These are phyloP conservation scores for Naganishia kalamii DNA, from an alignment of 768 basidiomycete species.

Conservation along the genomic window DNA sequence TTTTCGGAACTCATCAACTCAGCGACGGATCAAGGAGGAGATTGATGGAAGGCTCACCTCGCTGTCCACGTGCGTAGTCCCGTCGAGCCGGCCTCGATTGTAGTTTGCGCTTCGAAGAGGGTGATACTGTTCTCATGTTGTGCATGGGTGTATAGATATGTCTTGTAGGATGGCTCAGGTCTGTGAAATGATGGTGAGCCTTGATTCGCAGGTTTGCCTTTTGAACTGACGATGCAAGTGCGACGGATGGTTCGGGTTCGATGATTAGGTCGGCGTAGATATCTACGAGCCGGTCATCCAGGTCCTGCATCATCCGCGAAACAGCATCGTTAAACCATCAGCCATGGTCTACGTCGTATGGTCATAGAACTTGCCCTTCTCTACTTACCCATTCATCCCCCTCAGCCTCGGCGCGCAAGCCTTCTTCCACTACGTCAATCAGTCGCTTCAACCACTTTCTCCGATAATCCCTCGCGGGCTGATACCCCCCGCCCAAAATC, in stretches of 20 bases:
- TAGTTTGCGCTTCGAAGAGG: slow-evolving; percentile 42
- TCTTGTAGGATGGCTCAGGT: slow-evolving; percentile 36
- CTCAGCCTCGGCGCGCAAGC: slow-evolving; percentile 6
- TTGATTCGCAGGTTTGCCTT: not conserved
- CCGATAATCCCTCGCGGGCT: slow-evolving; percentile 21
- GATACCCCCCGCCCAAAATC: not conserved
- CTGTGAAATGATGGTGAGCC: too few relatives aligned
- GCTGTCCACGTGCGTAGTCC: slow-evolving; percentile 43
- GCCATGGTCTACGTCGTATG: not conserved
- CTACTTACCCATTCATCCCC: slow-evolving; percentile 20
- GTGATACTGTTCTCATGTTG: slow-evolving; percentile 27
- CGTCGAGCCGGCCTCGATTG: slow-evolving; percentile 43
- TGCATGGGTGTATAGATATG: slow-evolving; percentile 34
- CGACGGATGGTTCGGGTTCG: not conserved
- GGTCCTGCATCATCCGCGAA: slow-evolving; percentile 25
- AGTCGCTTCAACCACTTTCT: slow-evolving; percentile 21
- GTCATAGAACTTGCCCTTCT: not conserved
- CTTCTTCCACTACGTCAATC: slow-evolving; percentile 13
- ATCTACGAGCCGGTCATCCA: slow-evolving; percentile 39
- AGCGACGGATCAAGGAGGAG: not conserved
- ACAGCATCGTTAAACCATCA: not conserved
- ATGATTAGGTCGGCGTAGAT: slow-evolving; percentile 28
- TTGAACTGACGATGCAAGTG: not conserved
- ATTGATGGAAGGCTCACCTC: slow-evolving; percentile 1
- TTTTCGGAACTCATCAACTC: not conserved